These are phyloP conservation scores for Fusarium heterosporum DNA, from an alignment of 2,329 filamentous ascomycete species.

Conservation along the genomic window DNA sequence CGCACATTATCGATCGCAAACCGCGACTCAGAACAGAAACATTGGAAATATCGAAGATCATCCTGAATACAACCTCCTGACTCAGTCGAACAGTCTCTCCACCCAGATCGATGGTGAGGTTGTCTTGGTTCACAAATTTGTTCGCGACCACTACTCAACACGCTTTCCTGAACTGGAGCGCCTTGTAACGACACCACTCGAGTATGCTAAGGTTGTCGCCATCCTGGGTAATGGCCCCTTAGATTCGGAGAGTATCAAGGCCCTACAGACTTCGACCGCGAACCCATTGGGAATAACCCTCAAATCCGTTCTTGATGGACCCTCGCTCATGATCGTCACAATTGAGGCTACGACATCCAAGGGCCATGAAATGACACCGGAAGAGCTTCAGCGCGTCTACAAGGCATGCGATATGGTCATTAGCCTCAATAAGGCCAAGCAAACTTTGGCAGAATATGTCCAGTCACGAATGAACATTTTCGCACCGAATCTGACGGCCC, in stretches of 20 bases:
- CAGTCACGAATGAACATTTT: constrained; percentile 97
- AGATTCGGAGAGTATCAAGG: constrained; percentile 82
- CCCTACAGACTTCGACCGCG: constrained; percentile 78
- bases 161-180: constrained; percentile 93
- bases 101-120: constrained; percentile 95
- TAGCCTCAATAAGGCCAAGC: constrained; percentile 88
- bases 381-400: constrained; percentile 79
- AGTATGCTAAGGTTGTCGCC: constrained; percentile 94
- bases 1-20: constrained; percentile 76
- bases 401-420: constrained; percentile 89
- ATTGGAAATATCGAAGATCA: constrained; percentile 91
- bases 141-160: constrained; percentile 93
- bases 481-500: constrained; percentile 89
- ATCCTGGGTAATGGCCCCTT: constrained; percentile 94
- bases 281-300: constrained; percentile 83
- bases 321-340: constrained; percentile 93
- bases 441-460: constrained; percentile 89
- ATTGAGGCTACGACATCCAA: constrained; percentile 93
- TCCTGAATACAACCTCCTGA: constrained; percentile 88
- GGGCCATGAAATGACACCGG: constrained; percentile 79
- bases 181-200: constrained; percentile 89
- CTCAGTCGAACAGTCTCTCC: constrained; percentile 88
- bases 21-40: constrained; percentile 71
- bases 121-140: constrained; percentile 93
- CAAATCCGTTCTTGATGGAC: constrained; percentile 84